phyloP scores from a whole-genome alignment of 768 basidiomycete species.

The Boletus huronensis region DNA sequence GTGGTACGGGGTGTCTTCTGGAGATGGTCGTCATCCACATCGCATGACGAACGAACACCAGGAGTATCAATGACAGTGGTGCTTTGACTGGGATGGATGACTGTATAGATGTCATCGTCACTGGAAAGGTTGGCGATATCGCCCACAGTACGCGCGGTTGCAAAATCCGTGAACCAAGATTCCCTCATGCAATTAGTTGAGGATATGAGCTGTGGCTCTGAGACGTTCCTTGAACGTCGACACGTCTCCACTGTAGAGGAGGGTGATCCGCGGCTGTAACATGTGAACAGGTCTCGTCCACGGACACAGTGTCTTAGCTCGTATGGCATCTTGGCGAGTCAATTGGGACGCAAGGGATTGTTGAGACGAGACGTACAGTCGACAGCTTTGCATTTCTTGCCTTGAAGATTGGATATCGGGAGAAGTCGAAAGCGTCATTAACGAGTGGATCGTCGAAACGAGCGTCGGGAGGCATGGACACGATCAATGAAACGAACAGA shows the following conservation, averaged over 20 bases:
- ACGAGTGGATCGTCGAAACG: constrained; percentile 21
- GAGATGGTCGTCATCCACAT: neutral
- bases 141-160: constrained; percentile 7
- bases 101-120: neutral
- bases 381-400: neutral
- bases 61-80: neutral
- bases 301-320: neutral
- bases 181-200: constrained; percentile 17
- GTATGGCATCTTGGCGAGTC: neutral
- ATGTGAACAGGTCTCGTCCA: neutral
- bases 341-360: neutral
- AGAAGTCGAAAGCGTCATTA: constrained; percentile 19
- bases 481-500: neutral
- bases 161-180: constrained; percentile 15
- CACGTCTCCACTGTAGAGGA: neutral
- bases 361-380: constrained; percentile 6
- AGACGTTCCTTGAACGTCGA: constrained; percentile 17
- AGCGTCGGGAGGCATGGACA: constrained; percentile 13
- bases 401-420: constrained; percentile 10
- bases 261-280: neutral
- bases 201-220: constrained; percentile 21
- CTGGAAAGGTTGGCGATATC: constrained; percentile 6
- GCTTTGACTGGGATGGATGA: neutral
- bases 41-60: neutral
- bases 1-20: neutral